Evolutionary conservation across 768 basidiomycete genomes (phyloP).

Genomic region (Suillus bovinus): DNA sequence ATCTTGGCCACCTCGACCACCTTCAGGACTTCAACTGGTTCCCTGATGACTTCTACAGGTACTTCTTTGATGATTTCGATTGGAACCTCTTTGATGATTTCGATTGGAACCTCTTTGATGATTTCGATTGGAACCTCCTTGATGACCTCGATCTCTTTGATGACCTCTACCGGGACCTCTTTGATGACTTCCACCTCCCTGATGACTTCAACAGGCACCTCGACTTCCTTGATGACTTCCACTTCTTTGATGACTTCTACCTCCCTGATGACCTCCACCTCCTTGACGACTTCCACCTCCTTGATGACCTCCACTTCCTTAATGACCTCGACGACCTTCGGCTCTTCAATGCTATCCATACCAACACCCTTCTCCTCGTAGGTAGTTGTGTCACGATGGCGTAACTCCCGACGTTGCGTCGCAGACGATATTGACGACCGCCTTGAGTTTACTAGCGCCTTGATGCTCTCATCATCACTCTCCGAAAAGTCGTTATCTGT

Average conservation of each 20-base stretch:
- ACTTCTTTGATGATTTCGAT: slow-evolving; percentile 14
- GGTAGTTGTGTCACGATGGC: slow-evolving; percentile 29
- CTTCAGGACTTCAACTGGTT: slow-evolving; percentile 38
- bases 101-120: slow-evolving; percentile 16
- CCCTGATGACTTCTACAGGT: slow-evolving; percentile 23
- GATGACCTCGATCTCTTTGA: slow-evolving; percentile 23
- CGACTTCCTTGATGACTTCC: slow-evolving; percentile 18
- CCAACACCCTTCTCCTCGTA: slow-evolving; percentile 54
- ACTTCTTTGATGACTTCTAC: slow-evolving; percentile 25
- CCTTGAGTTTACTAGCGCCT: slow-evolving; percentile 52
- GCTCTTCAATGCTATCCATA: slow-evolving; percentile 31
- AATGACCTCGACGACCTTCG: slow-evolving; percentile 30
- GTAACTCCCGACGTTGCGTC: slow-evolving; percentile 14
- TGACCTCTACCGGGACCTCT: slow-evolving; percentile 19
- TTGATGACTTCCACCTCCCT: slow-evolving; percentile 30
- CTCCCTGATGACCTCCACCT: slow-evolving; percentile 30
- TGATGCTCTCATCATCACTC: slow-evolving; percentile 73
- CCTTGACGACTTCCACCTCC: slow-evolving; percentile 28
- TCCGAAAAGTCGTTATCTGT: slow-evolving; percentile 69
- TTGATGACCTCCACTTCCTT: slow-evolving; percentile 28
- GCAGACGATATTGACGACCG: slow-evolving; percentile 28
- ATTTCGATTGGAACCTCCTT: slow-evolving; percentile 27
- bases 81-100: slow-evolving; percentile 29
- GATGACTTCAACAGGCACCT: slow-evolving; percentile 24
- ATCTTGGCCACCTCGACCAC: slow-evolving; percentile 25